Conservation (phyloP, 495 filamentous ascomycete genomes). For the Pseudotulostoma volvatum region DNA sequence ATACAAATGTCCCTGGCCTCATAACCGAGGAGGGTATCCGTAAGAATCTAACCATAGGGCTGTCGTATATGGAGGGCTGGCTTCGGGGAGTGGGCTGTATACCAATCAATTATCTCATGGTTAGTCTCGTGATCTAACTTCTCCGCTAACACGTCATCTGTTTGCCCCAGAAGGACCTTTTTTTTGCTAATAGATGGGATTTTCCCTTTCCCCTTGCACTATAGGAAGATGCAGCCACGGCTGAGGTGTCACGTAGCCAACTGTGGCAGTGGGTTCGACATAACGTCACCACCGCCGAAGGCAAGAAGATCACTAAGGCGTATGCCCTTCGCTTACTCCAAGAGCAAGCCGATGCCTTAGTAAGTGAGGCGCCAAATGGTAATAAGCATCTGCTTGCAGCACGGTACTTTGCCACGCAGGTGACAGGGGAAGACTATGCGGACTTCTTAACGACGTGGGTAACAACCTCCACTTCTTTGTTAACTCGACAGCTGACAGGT, state of each 20-base stretch:
- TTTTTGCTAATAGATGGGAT: no score
- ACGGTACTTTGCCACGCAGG: conserved; percentile 81
- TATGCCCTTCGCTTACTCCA: conserved; percentile 74
- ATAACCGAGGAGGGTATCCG: conserved; percentile 93
- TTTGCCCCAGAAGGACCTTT: no score
- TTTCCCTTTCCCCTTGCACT: no score
- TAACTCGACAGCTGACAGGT: conserved; percentile 1
- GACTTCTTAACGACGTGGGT: conserved; percentile 65
- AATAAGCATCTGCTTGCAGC: conserved; percentile 87
- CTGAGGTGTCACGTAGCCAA: conserved; percentile 81
- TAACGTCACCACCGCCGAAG: conserved; percentile 70
- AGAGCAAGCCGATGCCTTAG: conserved; percentile 68
- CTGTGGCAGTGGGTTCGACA: conserved; percentile 95
- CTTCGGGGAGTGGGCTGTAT: conserved; percentile 88
- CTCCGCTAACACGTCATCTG: background rate
- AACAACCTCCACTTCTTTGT: background rate
- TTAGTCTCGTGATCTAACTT: conserved; percentile 11
- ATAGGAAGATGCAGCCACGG: conserved; percentile 87
- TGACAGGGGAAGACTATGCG: conserved; percentile 92
- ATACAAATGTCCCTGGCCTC: conserved; percentile 92
- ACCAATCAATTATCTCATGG: conserved; percentile 97
- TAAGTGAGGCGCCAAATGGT: conserved; percentile 61
- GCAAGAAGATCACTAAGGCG: conserved; percentile 82
- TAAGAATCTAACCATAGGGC: conserved; percentile 94
- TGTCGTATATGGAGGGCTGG: conserved; percentile 99